Percentiles rank a stretch among this genome's conserved stretches.
phyloP scores from a whole-genome alignment of 2,329 filamentous ascomycete genomes.

The Xylaria sp. region DNA sequence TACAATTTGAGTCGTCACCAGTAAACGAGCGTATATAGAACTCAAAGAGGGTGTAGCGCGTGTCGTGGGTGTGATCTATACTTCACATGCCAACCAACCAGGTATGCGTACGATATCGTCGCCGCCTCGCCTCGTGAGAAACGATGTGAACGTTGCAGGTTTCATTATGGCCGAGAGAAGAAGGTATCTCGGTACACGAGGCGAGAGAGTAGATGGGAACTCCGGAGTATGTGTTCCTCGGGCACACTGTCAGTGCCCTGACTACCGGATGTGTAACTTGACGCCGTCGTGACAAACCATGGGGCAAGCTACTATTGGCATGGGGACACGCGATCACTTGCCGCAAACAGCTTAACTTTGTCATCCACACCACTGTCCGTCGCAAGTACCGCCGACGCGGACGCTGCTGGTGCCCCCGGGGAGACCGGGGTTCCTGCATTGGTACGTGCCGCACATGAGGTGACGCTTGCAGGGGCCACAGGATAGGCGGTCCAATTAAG shows the following conservation, averaged over 20 bases:
- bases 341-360: constrained; percentile 13
- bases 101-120: background rate
- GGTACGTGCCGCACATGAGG: too few relatives aligned
- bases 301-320: constrained; percentile 19
- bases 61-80: constrained; percentile 5
- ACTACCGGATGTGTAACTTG: background rate
- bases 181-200: background rate
- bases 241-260: background rate
- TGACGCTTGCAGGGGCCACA: too few relatives aligned
- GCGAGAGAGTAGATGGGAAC: background rate
- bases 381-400: background rate
- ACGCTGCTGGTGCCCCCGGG: background rate
- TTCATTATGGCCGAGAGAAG: background rate
- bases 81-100: constrained; percentile 13
- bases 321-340: constrained; percentile 22
- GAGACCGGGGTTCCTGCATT: background rate
- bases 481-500: too few relatives aligned
- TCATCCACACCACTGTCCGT: constrained; percentile 6
- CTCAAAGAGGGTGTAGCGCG: constrained; percentile 25
- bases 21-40: constrained; percentile 24
- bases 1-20: constrained; percentile 19
- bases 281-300: constrained; percentile 6
- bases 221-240: background rate
- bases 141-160: constrained; percentile 1
- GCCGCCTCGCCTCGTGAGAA: constrained; percentile 1